Percentiles rank a stretch among this genome's conserved stretches.
phyloP scores from a whole-genome alignment of 2,329 filamentous ascomycete genomes.

The Decorospora gaudefroyi region DNA sequence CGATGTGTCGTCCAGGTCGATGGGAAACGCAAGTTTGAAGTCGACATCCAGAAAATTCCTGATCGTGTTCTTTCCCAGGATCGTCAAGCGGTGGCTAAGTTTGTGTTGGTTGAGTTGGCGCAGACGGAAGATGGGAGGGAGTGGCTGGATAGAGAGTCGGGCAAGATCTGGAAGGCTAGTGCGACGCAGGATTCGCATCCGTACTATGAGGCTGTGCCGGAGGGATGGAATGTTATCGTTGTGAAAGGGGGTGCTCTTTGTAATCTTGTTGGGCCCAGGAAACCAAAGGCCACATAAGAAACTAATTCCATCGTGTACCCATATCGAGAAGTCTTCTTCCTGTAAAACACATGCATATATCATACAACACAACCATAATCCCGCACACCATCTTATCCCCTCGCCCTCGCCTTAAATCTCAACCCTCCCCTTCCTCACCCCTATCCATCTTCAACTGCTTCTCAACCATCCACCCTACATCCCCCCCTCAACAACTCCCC shows the following conservation, averaged over 20 bases:
- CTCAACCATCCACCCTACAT: too few species aligned
- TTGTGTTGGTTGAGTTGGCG: constrained; percentile 66
- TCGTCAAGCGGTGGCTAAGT: constrained; percentile 56
- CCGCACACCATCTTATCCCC: too few species aligned
- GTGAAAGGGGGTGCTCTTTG: constrained; percentile 69
- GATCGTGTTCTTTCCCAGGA: constrained; percentile 6
- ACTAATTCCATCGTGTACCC: too few species aligned
- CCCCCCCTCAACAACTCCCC: too few species aligned
- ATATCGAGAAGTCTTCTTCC: too few species aligned
- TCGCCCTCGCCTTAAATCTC: too few species aligned
- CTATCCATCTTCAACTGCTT: too few species aligned
- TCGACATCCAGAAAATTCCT: constrained; percentile 64
- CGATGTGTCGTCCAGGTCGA: constrained; percentile 75
- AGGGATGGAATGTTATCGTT: constrained; percentile 62
- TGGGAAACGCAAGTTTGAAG: constrained; percentile 72
- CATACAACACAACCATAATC: too few species aligned
- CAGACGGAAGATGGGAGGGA: constrained; percentile 63
- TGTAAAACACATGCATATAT: too few species aligned
- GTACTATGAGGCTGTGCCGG: constrained; percentile 17
- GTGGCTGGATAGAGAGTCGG: constrained; percentile 52
- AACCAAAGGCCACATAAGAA: too few species aligned
- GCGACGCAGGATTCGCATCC: constrained; percentile 10
- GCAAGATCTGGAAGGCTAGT: constrained; percentile 42
- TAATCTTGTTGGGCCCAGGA: constrained; percentile 65
- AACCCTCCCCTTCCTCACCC: too few species aligned